A percentile compares a stretch with the other conserved stretches of the same genome.
Evolutionary conservation across 192 early-diverging fungal species (phyloP).

Genomic region (Haplosporangium gracile): DNA sequence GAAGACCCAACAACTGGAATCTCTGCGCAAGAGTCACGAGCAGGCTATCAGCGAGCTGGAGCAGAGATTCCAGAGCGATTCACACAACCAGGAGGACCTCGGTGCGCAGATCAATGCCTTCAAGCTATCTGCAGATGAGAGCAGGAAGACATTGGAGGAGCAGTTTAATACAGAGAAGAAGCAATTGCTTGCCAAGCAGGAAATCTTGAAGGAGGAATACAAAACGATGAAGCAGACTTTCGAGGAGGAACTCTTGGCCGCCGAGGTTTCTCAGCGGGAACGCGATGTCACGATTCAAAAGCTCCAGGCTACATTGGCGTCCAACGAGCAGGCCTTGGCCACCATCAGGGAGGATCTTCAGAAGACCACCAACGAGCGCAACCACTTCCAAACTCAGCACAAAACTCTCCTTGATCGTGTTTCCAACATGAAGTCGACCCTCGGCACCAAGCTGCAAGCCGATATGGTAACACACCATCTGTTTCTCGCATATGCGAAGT

Average conservation of each 20-base stretch:
- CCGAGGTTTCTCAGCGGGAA: constrained; percentile 9
- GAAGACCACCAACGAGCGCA: constrained; percentile 59
- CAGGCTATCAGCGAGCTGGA: constrained; percentile 17
- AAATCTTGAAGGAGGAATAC: constrained; percentile 22
- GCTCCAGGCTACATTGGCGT: constrained; percentile 16
- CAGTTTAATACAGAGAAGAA: constrained; percentile 41
- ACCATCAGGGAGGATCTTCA: constrained; percentile 49
- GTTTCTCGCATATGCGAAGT: neutral
- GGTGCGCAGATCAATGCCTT: constrained; percentile 1
- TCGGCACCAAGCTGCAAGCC: constrained; percentile 85
- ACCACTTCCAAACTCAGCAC: constrained; percentile 69
- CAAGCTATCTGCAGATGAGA: neutral
- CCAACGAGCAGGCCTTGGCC: constrained; percentile 16
- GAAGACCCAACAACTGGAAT: constrained; percentile 9
- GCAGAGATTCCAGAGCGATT: constrained; percentile 36
- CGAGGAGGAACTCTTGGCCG: constrained; percentile 2
- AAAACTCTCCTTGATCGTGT: constrained; percentile 81
- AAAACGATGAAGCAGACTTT: constrained; percentile 59
- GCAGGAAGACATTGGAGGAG: constrained; percentile 41
- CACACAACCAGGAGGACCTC: neutral
- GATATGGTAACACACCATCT: constrained; percentile 67
- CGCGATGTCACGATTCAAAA: constrained; percentile 27
- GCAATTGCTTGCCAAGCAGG: constrained; percentile 6
- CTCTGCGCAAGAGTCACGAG: constrained; percentile 11
- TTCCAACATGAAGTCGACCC: constrained; percentile 81